A percentile compares a stretch with the other conserved stretches of the same genome.
Evolutionary conservation across 768 basidiomycete species (phyloP).

Genomic region (Pilatotrama ljubarskyi): DNA sequence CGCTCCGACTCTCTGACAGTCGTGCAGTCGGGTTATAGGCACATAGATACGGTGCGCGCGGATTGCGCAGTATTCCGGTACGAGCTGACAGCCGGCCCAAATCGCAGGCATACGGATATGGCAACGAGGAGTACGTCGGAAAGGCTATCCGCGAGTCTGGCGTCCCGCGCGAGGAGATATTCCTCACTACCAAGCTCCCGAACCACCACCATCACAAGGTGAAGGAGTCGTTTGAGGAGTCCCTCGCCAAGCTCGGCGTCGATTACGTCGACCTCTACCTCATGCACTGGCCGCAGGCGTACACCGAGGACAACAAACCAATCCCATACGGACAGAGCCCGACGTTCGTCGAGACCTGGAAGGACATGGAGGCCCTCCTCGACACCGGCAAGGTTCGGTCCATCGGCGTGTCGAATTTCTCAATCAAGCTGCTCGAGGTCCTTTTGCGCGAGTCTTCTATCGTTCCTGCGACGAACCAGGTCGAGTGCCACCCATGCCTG

Average conservation of each 20-base stretch:
- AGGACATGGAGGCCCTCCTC: constrained; percentile 53
- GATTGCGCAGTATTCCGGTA: background rate
- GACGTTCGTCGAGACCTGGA: constrained; percentile 46
- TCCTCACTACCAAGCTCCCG: constrained; percentile 29
- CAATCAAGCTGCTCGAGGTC: constrained; percentile 42
- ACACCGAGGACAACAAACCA: constrained; percentile 27
- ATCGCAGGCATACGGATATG: constrained; percentile 7
- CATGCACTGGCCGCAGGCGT: constrained; percentile 52
- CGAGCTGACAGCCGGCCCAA: background rate
- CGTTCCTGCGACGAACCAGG: constrained; percentile 49
- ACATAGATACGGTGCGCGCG: constrained; percentile 52
- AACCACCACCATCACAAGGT: constrained; percentile 37
- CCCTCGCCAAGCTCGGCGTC: constrained; percentile 36
- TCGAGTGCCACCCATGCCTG: constrained; percentile 50
- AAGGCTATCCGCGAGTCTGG: constrained; percentile 58
- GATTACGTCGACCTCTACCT: constrained; percentile 44
- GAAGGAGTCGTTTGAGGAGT: constrained; percentile 36
- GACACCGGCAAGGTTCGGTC: constrained; percentile 48
- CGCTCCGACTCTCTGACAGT: constrained; percentile 49
- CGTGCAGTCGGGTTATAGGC: constrained; percentile 61
- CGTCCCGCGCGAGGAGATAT: constrained; percentile 44
- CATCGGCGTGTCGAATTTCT: constrained; percentile 63
- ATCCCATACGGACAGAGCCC: constrained; percentile 31
- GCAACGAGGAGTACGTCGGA: constrained; percentile 81
- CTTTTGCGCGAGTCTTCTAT: constrained; percentile 42